Base-by-base conservation (phyloP, 768 basidiomycete genomes). In the Dioszegia hungarica region DNA sequence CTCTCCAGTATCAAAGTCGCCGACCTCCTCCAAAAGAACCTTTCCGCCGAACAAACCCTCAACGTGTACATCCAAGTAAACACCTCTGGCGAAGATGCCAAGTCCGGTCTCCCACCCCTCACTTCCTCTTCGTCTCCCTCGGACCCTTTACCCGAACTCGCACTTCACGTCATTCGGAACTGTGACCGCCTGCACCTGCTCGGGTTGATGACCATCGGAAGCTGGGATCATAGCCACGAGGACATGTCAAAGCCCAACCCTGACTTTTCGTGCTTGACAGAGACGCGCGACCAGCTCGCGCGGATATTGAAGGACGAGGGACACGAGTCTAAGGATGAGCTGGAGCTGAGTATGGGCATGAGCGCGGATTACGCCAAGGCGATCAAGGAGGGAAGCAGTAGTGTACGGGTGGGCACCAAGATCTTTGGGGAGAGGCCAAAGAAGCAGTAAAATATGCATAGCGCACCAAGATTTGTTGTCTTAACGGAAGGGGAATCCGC, bases 171-270 rank as follows among this genome's bases (percentile, higher is more conserved):
- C 73, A 63, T 95, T 43, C 70, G 75, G 0, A 76, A 80, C 28
- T 99, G 95, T 75, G 87, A 89, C 1, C 80, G 79, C 17, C 81
- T 99, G 28, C 82, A 80, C 20, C 78, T 98, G 3, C 83, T 85
- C 48, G 95, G 95, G 3, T 77, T 99, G 45, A 99, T 99, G 95
- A 97, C 95, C 1, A 98, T 99, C 64, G 95, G 95, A 0, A 84
- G 90, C 17, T 80, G 89, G 50, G 81, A 84, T 34, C 81, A 84
- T 60, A 91, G 90, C 2, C 80, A 87, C 28, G 65, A n/a, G n/a
- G n/a, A 74, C 38, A 68, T 77, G 10, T 80, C 81, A 0, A 77
- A 78, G 56, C 78, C 77, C 33, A 86, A 87, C 66, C 80, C 81
- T 1, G 93, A 98, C 75, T 98, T 98, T 66, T 82, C 82, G 59